These are phyloP conservation scores for Heliosperma pusillum DNA, from an alignment of 148 eudicot species.

Conservation along the genomic window DNA sequence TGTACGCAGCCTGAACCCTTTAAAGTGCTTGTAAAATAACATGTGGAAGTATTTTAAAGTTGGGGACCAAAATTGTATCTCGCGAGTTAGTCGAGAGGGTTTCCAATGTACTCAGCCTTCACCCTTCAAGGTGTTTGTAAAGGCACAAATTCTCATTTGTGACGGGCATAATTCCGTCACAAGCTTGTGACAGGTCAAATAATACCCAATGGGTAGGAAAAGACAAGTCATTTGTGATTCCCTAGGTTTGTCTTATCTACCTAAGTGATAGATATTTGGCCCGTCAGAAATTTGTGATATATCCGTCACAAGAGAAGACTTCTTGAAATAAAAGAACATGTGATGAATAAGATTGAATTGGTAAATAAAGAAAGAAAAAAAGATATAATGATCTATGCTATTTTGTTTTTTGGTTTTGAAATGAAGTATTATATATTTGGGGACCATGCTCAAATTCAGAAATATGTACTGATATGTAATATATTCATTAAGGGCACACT, in stretches of 20 bases:
- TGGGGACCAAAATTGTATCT: not conserved
- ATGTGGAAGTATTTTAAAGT: too few species aligned
- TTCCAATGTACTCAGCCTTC: not conserved
- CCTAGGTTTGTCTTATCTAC: too few species aligned
- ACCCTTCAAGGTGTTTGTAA: not conserved
- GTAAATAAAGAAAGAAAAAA: constrained; percentile 11
- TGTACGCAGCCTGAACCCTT: not conserved
- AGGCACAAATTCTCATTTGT: too few species aligned
- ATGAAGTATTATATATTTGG: constrained; percentile 17
- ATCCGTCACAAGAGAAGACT: too few species aligned
- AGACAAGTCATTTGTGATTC: too few species aligned
- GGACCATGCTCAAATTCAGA: constrained; percentile 30
- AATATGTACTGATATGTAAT: constrained; percentile 9
- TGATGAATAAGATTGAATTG: constrained; percentile 17
- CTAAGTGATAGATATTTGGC: too few species aligned
- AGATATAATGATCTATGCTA: constrained; percentile 11
- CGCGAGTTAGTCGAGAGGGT: not conserved
- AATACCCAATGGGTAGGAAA: too few species aligned
- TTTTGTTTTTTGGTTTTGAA: constrained; percentile 21
- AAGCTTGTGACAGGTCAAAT: too few species aligned
- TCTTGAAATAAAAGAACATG: too few species aligned
- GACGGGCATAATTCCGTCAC: too few species aligned
- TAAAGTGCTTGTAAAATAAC: too few species aligned
- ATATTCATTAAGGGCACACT: not conserved
- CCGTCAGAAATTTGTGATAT: too few species aligned